Base-by-base conservation (phyloP, 2,329 filamentous ascomycete species). In the Pezicula radicicola region DNA sequence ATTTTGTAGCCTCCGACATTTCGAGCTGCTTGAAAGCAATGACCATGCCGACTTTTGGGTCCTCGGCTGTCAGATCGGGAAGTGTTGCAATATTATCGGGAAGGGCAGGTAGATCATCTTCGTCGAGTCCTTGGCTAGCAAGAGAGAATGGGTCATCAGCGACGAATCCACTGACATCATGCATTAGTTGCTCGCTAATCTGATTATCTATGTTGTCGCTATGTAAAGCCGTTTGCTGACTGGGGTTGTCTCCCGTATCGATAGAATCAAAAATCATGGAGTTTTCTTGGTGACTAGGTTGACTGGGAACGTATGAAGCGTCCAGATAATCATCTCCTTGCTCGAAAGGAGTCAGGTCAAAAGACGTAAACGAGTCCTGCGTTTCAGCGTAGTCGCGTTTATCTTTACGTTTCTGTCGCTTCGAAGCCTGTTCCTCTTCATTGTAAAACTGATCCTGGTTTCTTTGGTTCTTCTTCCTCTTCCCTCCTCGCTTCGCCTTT, bases 21-120 rank as follows among this genome's bases (percentile, higher is more conserved):
- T 79, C 69, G 62, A 83, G 74, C 60, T 85, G 76, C 62, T 85
- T 85, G 80, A 87, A 92, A 0, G 83, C 82, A 55, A 92, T 78
- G 15, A 87, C 74, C 72, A 86, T 85, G 9, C 84, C 86, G 0
- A 72, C 62, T 51, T 74, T 72, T 4, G 78, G 76, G 27, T 81
- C 73, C 0, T 70, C 72, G 0, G 72, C 66, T 0, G 67, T 60
- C 1, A 91, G 69, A 3, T 62, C 51, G 1, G 81, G 73, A 3
- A 91, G 74, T 0, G 70, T 68, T 4, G 72, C 72, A 1, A 82
- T 49, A 59, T 90, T 81, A 3, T 71, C 68, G 0, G 87, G 85
- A 1, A 90, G 68, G 5, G 75, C 67, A 3, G 85, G 84, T 1
- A 92, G 69, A 63, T 93, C 87, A 21, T 84, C 41, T 18, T 25